Conservation (phyloP, 768 basidiomycete genomes). For the Plicaturopsis crispa region DNA sequence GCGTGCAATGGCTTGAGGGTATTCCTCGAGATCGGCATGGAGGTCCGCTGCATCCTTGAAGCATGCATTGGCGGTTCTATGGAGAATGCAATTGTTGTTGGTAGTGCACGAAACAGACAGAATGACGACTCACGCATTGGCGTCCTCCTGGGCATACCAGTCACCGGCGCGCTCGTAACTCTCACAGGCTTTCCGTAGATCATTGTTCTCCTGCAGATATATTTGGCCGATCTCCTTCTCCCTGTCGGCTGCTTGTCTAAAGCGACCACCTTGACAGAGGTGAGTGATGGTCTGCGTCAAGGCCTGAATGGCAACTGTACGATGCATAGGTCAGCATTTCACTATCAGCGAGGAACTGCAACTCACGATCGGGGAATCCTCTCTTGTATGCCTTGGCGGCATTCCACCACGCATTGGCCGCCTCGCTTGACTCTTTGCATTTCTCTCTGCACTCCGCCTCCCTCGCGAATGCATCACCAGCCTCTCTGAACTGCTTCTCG, state of each 20-base stretch:
- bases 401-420: slow-evolving; percentile 99
- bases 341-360: background rate
- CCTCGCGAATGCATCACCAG: slow-evolving; percentile 85
- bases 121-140: slow-evolving; percentile 69
- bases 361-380: slow-evolving; percentile 74
- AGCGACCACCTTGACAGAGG: slow-evolving; percentile 79
- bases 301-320: slow-evolving; percentile 81
- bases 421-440: slow-evolving; percentile 83
- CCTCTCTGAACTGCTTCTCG: slow-evolving; percentile 86
- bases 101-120: background rate
- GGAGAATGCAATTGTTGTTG: slow-evolving; percentile 2
- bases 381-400: slow-evolving; percentile 95
- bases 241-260: slow-evolving; percentile 95
- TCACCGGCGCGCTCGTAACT: slow-evolving; percentile 89
- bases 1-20: slow-evolving; percentile 72
- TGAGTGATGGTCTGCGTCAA: slow-evolving; percentile 78
- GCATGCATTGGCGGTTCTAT: slow-evolving; percentile 90
- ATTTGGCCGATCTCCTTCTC: slow-evolving; percentile 97
- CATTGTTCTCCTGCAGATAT: slow-evolving; percentile 74
- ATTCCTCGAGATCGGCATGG: slow-evolving; percentile 84
- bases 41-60: slow-evolving; percentile 96
- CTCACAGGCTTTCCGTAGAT: slow-evolving; percentile 82
- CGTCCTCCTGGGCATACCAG: slow-evolving; percentile 98
- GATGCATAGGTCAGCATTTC: background rate
- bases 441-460: slow-evolving; percentile 94